Evolutionary conservation across 2,329 filamentous ascomycete genomes (phyloP).

Genomic region (Sclerotinia minor): DNA sequence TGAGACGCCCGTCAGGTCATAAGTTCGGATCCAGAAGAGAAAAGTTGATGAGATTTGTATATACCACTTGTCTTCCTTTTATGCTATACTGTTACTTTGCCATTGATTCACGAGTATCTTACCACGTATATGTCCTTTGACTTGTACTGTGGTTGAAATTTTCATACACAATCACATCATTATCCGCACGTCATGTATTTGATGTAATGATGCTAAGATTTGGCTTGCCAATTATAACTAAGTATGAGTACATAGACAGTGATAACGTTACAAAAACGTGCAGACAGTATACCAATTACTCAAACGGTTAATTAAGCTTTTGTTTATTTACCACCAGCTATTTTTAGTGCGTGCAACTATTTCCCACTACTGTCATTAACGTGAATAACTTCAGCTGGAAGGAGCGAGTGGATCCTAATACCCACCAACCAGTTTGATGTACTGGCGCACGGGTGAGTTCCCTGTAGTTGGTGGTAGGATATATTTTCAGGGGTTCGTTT

Average conservation of each 20-base stretch:
- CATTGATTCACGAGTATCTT: background rate
- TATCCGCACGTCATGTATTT: background rate
- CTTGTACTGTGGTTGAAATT: background rate
- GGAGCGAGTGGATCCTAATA: too few relatives aligned
- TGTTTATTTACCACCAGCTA: too few relatives aligned
- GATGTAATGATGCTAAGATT: background rate
- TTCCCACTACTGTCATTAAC: too few relatives aligned
- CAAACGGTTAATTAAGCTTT: too few relatives aligned
- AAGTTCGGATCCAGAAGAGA: too few relatives aligned
- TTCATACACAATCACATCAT: background rate
- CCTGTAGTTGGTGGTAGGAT: background rate
- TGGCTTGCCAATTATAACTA: background rate
- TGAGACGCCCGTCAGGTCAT: too few relatives aligned
- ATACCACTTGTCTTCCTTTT: background rate
- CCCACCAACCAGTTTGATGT: background rate
- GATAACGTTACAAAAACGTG: too few relatives aligned
- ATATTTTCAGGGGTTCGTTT: background rate
- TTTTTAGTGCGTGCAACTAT: too few relatives aligned
- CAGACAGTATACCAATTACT: too few relatives aligned
- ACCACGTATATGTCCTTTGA: background rate
- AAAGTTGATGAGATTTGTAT: background rate
- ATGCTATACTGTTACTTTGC: background rate
- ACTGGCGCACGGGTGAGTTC: background rate
- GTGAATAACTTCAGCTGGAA: too few relatives aligned
- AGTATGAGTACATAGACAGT: background rate